Evolutionary conservation across 2,329 filamentous ascomycete species (phyloP).

Genomic region (Lasiodiplodia theobromae): DNA sequence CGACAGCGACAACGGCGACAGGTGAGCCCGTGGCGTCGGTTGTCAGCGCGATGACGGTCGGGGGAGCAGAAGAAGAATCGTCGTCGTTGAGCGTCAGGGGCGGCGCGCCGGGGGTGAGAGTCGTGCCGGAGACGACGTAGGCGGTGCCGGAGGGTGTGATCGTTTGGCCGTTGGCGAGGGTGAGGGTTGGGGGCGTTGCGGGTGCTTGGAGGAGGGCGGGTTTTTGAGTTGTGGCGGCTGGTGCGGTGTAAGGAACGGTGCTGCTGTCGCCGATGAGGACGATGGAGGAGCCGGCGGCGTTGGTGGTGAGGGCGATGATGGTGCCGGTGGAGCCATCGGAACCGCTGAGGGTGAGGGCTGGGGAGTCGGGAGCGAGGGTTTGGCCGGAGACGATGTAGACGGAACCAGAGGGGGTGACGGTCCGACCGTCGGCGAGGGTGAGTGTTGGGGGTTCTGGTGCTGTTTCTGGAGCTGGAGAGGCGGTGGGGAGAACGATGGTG

Average conservation of each 20-base stretch:
- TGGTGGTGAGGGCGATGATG: not conserved
- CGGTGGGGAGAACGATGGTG: not conserved
- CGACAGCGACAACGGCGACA: too few species aligned
- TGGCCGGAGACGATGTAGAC: constrained; percentile 8
- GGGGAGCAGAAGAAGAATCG: not conserved
- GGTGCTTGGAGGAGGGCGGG: not conserved
- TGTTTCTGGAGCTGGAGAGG: not conserved
- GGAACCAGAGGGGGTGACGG: not conserved
- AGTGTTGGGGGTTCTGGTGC: not conserved
- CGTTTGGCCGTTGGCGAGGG: not conserved
- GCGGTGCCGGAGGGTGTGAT: not conserved
- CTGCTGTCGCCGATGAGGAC: not conserved
- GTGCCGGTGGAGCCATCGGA: not conserved
- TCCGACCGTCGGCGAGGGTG: not conserved
- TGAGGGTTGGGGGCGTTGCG: not conserved
- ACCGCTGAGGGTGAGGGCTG: not conserved
- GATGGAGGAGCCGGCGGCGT: not conserved
- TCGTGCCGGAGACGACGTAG: not conserved
- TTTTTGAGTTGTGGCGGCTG: not conserved
- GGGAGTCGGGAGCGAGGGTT: constrained; percentile 3
- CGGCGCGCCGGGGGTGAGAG: not conserved
- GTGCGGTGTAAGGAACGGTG: not conserved
- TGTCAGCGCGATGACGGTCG: not conserved
- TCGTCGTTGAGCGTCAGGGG: not conserved
- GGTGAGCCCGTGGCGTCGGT: not conserved